Percentiles rank a stretch among this genome's conserved stretches.
Evolutionary conservation across 2,329 filamentous ascomycete genomes (phyloP).

Genomic region (Sarocladium strictum): DNA sequence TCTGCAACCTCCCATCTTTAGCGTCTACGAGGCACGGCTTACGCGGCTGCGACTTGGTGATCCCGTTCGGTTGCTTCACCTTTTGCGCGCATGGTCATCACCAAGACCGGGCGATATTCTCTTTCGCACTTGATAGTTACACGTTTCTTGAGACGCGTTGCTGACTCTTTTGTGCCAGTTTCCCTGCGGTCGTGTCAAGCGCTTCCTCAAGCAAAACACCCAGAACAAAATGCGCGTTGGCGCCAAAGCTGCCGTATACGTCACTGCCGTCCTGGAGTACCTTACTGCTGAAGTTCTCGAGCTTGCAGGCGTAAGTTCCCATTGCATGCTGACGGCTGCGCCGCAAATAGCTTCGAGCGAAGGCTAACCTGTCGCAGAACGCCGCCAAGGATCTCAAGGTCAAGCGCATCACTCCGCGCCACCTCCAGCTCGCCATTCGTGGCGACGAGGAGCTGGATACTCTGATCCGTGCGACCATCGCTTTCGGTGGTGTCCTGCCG

Average conservation of each 20-base stretch:
- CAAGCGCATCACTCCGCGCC: conserved; percentile 98
- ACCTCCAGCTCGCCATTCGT: conserved; percentile 95
- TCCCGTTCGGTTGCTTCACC: too few relatives aligned
- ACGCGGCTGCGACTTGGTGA: too few relatives aligned
- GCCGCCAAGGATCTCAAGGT: conserved; percentile 99
- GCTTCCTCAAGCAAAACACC: conserved; percentile 98
- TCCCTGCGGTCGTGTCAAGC: conserved; percentile 99
- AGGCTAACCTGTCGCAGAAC: conserved; percentile 48
- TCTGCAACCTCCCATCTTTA: background rate
- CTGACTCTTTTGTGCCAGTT: conserved; percentile 54
- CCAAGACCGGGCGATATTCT: too few relatives aligned
- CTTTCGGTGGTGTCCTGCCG: conserved; percentile 94
- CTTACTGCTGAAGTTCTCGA: conserved; percentile 97
- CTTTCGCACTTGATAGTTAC: too few relatives aligned
- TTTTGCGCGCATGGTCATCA: too few relatives aligned
- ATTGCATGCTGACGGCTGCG: background rate
- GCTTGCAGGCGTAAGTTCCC: conserved; percentile 71
- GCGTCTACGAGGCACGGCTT: too few relatives aligned
- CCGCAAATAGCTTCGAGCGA: too few relatives aligned
- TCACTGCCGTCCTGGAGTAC: conserved; percentile 97
- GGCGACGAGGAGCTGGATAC: conserved; percentile 98
- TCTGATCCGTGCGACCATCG: conserved; percentile 94
- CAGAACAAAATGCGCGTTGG: conserved; percentile 99
- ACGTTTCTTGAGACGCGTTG: background rate
- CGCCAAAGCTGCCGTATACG: conserved; percentile 96